Percentiles rank a stretch among this genome's conserved stretches.
phyloP scores from a whole-genome alignment of 2,329 filamentous ascomycete genomes.

The Colletotrichum gigasporum region DNA sequence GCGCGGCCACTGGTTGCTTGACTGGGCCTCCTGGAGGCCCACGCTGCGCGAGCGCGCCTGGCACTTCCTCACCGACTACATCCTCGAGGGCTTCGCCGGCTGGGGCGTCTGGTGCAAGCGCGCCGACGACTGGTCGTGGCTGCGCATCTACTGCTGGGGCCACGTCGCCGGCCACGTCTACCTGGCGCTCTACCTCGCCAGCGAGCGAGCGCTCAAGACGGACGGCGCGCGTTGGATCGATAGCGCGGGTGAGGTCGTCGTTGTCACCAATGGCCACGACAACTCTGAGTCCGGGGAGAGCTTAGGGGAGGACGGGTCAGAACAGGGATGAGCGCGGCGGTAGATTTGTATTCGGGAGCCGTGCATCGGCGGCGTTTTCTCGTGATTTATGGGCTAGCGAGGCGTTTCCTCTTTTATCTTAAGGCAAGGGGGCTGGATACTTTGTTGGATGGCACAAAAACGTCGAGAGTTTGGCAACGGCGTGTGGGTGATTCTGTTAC shows the following conservation, averaged over 20 bases:
- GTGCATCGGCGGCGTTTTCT: too few relatives aligned
- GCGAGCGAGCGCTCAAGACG: conserved; percentile 67
- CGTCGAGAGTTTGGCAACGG: background rate
- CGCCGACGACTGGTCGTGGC: conserved; percentile 50
- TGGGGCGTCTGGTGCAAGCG: conserved; percentile 73
- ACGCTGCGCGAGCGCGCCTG: conserved; percentile 64
- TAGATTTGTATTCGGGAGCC: too few relatives aligned
- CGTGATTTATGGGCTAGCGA: background rate
- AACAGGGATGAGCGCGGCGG: background rate
- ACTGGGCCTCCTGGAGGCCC: conserved; percentile 63
- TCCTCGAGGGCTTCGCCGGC: conserved; percentile 68
- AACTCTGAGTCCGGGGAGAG: conserved; percentile 28
- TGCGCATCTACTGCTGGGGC: conserved; percentile 84
- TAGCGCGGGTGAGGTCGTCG: conserved; percentile 63
- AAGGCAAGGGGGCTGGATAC: too few relatives aligned
- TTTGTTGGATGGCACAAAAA: background rate
- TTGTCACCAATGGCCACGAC: conserved; percentile 40
- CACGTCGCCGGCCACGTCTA: conserved; percentile 78
- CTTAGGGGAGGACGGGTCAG: conserved; percentile 8
- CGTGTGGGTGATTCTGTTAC: background rate
- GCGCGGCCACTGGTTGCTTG: conserved; percentile 80
- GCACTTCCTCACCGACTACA: conserved; percentile 67
- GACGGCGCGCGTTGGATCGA: conserved; percentile 74
- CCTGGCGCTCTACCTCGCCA: conserved; percentile 78
- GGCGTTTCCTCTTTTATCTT: background rate